These are phyloP conservation scores for Ogataea paradorogensis DNA, from an alignment of 805 yeast genomes.

Conservation along the genomic window DNA sequence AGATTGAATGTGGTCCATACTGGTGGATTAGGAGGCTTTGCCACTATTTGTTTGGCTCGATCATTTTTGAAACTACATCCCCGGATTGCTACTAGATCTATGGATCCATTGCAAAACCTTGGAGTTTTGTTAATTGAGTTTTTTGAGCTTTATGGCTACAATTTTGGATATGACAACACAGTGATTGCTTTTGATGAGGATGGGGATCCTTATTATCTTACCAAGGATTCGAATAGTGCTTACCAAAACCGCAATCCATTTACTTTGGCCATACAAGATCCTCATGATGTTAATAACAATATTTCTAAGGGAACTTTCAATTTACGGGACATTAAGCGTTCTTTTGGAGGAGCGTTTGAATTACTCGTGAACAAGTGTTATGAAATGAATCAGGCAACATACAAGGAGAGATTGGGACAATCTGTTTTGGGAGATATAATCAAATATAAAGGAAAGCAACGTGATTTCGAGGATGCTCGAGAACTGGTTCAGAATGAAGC, in stretches of 20 bases:
- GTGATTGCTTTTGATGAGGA: slow-evolving; percentile 60
- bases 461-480: slow-evolving; percentile 79
- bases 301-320: slow-evolving; percentile 84
- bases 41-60: slow-evolving; percentile 83
- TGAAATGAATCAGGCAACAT: slow-evolving; percentile 62
- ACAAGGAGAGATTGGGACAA: slow-evolving; percentile 63
- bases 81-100: slow-evolving; percentile 60
- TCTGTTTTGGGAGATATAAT: slow-evolving; percentile 80
- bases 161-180: slow-evolving; percentile 79
- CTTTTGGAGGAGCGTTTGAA: slow-evolving; percentile 87
- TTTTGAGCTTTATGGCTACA: slow-evolving; percentile 86
- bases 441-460: slow-evolving; percentile 65
- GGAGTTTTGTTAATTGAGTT: slow-evolving; percentile 88
- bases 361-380: slow-evolving; percentile 71
- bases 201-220: slow-evolving; percentile 57
- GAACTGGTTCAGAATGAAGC: slow-evolving; percentile 61
- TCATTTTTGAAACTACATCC: slow-evolving; percentile 82
- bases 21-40: slow-evolving; percentile 94
- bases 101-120: slow-evolving; percentile 67
- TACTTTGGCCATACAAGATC: slow-evolving; percentile 80
- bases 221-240: slow-evolving; percentile 42
- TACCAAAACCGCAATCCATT: slow-evolving; percentile 52
- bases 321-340: slow-evolving; percentile 71
- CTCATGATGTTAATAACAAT: slow-evolving; percentile 79
- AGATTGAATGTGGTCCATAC: slow-evolving; percentile 80